Conservation (phyloP, 2,329 filamentous ascomycete species). For the Pezicula carpinea region DNA sequence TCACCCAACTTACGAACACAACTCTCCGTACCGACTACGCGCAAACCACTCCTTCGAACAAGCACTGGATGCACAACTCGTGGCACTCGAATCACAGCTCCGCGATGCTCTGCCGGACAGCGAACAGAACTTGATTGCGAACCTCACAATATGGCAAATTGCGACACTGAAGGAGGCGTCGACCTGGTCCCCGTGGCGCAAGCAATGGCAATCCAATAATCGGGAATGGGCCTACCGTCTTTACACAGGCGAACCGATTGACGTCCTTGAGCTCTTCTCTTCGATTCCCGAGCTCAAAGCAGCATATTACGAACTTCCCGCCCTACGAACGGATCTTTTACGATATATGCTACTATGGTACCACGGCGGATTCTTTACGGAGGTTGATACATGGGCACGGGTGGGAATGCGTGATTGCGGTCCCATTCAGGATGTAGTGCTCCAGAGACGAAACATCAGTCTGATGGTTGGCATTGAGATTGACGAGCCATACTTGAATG, state of each 20-base stretch:
- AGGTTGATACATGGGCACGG: slow-evolving; percentile 17
- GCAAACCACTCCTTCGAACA: slow-evolving; percentile 13
- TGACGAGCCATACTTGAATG: slow-evolving; percentile 20
- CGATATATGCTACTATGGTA: slow-evolving; percentile 19
- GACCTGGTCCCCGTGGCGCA: slow-evolving; percentile 7
- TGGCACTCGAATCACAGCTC: slow-evolving; percentile 8
- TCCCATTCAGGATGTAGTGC: slow-evolving; percentile 6
- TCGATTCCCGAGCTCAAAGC: slow-evolving; percentile 10
- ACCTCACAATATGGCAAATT: slow-evolving; percentile 18
- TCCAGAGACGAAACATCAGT: slow-evolving; percentile 11
- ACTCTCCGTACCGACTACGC: slow-evolving; percentile 12
- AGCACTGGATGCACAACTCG: slow-evolving; percentile 11
- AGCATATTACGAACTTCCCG: slow-evolving; percentile 4
- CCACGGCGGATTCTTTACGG: slow-evolving; percentile 16
- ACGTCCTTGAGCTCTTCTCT: slow-evolving; percentile 10
- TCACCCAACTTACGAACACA: slow-evolving; percentile 12
- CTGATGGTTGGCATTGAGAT: slow-evolving; percentile 18
- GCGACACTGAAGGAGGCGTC: slow-evolving; percentile 3
- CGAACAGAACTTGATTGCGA: slow-evolving; percentile 5
- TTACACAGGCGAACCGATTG: background rate
- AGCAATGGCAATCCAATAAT: slow-evolving; percentile 15
- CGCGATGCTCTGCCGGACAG: slow-evolving; percentile 1
- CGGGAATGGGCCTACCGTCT: slow-evolving; percentile 13
- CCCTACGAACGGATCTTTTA: slow-evolving; percentile 11
- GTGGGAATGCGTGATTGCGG: slow-evolving; percentile 11